These are phyloP conservation scores for Plicaturopsis crispa DNA, from an alignment of 768 basidiomycete species.

Conservation along the genomic window DNA sequence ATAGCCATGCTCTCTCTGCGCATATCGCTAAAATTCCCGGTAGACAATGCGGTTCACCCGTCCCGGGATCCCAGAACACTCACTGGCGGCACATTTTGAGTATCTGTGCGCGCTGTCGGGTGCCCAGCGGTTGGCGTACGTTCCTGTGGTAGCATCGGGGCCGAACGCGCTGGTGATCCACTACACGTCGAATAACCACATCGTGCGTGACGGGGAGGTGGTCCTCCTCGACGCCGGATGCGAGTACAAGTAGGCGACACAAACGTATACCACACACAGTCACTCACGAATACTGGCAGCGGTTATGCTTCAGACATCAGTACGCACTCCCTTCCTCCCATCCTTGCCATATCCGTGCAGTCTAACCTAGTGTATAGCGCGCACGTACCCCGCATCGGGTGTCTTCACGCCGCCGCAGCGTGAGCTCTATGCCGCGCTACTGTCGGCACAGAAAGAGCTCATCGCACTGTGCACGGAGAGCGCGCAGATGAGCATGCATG, in stretches of 20 bases:
- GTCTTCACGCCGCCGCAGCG: conserved; percentile 71
- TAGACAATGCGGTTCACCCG: conserved; percentile 80
- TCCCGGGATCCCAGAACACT: conserved; percentile 49
- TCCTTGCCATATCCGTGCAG: too few relatives aligned
- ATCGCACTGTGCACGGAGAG: conserved; percentile 53
- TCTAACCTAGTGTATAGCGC: conserved; percentile 45
- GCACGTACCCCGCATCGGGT: conserved; percentile 84
- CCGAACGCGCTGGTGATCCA: conserved; percentile 91
- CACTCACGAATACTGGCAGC: conserved; percentile 27
- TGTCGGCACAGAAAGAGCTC: conserved; percentile 65
- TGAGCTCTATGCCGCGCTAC: conserved; percentile 78
- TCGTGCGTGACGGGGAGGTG: conserved; percentile 63
- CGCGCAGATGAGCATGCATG: conserved; percentile 52
- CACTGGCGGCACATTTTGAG: conserved; percentile 80
- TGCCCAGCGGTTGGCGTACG: conserved; percentile 87
- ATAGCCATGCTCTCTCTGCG: conserved; percentile 1
- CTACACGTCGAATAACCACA: conserved; percentile 86
- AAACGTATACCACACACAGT: background rate
- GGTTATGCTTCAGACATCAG: conserved; percentile 96
- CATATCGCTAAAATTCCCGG: background rate
- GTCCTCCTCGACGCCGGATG: conserved; percentile 89
- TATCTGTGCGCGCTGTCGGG: conserved; percentile 77
- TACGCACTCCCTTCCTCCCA: conserved; percentile 22
- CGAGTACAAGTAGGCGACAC: conserved; percentile 67
- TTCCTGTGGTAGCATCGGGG: conserved; percentile 97